A percentile compares a stretch with the other conserved stretches of the same genome.
These are phyloP conservation scores for Calonectria pauciramosa DNA, from an alignment of 2,329 filamentous ascomycete genomes.

Conservation along the genomic window DNA sequence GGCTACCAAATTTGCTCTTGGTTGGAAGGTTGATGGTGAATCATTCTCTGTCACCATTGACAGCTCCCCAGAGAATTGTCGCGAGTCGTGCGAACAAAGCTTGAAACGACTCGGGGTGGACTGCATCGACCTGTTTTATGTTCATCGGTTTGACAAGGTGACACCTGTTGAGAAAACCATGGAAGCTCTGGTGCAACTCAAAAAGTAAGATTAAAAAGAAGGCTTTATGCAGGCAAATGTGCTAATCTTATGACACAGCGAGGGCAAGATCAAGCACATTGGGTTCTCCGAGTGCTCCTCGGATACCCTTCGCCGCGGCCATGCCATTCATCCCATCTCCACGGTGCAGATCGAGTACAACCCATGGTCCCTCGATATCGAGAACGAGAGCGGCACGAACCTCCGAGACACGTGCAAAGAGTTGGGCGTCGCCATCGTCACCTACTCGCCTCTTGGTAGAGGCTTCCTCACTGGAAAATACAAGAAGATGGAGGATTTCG, in stretches of 20 bases:
- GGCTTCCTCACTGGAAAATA: slow-evolving; percentile 69
- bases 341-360: slow-evolving; percentile 69
- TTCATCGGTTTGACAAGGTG: slow-evolving; percentile 59
- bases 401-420: slow-evolving; percentile 68
- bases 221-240: background rate
- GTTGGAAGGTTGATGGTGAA: slow-evolving; percentile 10
- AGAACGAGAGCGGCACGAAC: slow-evolving; percentile 59
- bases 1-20: slow-evolving; percentile 47
- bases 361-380: slow-evolving; percentile 70
- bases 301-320: slow-evolving; percentile 63
- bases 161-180: slow-evolving; percentile 63
- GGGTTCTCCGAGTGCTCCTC: slow-evolving; percentile 64
- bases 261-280: slow-evolving; percentile 68
- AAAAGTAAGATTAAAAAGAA: slow-evolving; percentile 44
- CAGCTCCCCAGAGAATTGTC: slow-evolving; percentile 11
- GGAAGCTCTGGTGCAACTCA: slow-evolving; percentile 59
- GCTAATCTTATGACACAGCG: slow-evolving; percentile 39
- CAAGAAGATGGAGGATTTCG: slow-evolving; percentile 60
- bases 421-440: slow-evolving; percentile 69
- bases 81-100: slow-evolving; percentile 43
- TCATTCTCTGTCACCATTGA: slow-evolving; percentile 29
- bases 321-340: slow-evolving; percentile 62
- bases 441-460: slow-evolving; percentile 72
- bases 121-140: slow-evolving; percentile 67
- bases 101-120: slow-evolving; percentile 56